Conservation (phyloP, 73 alveolate genomes). For the Paramecium bursaria region DNA sequence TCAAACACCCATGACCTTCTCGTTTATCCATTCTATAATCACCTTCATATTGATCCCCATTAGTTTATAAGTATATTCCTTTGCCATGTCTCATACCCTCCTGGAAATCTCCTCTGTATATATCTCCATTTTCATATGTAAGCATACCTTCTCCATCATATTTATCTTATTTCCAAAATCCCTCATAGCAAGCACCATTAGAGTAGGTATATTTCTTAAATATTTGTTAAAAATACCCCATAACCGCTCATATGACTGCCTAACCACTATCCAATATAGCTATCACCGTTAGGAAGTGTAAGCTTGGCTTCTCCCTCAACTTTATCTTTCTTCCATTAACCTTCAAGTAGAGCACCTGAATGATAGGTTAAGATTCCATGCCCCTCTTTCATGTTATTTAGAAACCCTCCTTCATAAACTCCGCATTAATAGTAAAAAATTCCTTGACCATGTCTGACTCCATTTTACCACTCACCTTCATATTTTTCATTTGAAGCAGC, state of each 20-base stretch:
- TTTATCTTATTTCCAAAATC: conserved; percentile 81
- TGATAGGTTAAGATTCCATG: conserved; percentile 63
- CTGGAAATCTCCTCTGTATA: conserved; percentile 91
- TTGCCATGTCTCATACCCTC: conserved; percentile 68
- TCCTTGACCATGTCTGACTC: conserved; percentile 66
- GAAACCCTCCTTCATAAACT: conserved; percentile 55
- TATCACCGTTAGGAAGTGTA: conserved; percentile 37
- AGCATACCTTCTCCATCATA: conserved; percentile 94
- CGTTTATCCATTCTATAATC: conserved; percentile 61
- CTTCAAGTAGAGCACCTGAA: conserved; percentile 65
- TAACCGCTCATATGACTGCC: conserved; percentile 48
- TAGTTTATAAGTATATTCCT: conserved; percentile 65
- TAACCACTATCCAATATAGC: not conserved
- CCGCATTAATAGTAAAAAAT: conserved; percentile 62
- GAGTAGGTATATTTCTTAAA: not conserved
- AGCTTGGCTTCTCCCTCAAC: conserved; percentile 59
- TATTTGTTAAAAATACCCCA: no score
- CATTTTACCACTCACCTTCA: conserved; percentile 71
- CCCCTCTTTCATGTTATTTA: conserved; percentile 45
- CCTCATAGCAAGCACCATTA: conserved; percentile 62
- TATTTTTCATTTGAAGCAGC: conserved; percentile 65
- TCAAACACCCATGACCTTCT: conserved; percentile 63
- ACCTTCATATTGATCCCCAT: conserved; percentile 72
- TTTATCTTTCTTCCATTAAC: conserved; percentile 65
- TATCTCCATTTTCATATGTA: conserved; percentile 86